A percentile compares a stretch with the other conserved stretches of the same genome.
Evolutionary conservation across 768 basidiomycete genomes (phyloP).

Genomic region (Coprinopsis marcescibilis): DNA sequence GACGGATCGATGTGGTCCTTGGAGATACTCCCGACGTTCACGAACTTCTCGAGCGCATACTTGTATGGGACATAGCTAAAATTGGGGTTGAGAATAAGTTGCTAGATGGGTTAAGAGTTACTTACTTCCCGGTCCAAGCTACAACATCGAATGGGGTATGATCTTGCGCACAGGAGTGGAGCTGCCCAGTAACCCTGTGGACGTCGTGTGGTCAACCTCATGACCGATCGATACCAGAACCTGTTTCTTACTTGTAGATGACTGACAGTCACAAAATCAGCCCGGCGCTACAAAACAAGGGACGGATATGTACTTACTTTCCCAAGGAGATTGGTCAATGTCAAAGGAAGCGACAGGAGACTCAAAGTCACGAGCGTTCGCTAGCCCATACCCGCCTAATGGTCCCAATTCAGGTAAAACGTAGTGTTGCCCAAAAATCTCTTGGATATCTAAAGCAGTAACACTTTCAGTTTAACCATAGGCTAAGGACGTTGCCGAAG

Average conservation of each 20-base stretch:
- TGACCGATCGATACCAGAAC: background rate
- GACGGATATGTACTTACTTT: conserved; percentile 33
- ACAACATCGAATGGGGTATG: conserved; percentile 72
- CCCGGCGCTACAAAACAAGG: background rate
- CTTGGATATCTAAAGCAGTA: conserved; percentile 44
- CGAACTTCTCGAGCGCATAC: conserved; percentile 59
- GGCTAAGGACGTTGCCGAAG: background rate
- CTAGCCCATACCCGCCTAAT: conserved; percentile 60
- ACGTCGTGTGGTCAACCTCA: background rate
- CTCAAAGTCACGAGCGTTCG: conserved; percentile 61
- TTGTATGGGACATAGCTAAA: conserved; percentile 61
- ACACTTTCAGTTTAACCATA: background rate
- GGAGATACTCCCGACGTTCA: conserved; percentile 57
- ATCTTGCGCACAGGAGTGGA: conserved; percentile 49
- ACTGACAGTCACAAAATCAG: conserved; percentile 23
- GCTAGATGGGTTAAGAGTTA: no score
- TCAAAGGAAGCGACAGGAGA: conserved; percentile 60
- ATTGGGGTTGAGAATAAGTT: background rate
- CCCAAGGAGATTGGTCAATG: conserved; percentile 55
- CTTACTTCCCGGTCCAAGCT: conserved; percentile 65
- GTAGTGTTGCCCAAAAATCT: conserved; percentile 61
- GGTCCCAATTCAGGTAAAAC: conserved; percentile 61
- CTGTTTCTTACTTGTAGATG: conserved; percentile 39
- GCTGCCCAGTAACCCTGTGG: conserved; percentile 46
- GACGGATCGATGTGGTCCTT: conserved; percentile 69